Base-by-base conservation (phyloP, 257 asterid genomes). In the Anisodus acutangulus region DNA sequence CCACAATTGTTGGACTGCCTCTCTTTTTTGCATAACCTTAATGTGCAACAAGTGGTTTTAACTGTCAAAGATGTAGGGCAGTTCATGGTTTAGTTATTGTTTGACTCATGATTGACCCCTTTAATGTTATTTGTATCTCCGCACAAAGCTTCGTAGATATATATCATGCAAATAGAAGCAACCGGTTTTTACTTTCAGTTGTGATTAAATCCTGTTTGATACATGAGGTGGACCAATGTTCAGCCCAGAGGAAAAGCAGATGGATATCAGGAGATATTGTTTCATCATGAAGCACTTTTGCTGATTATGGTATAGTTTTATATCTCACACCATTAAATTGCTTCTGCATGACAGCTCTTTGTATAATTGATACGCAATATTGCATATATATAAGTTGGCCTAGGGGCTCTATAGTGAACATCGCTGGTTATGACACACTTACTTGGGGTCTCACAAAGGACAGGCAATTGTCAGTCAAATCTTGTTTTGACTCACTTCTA, bases 1-100 rank as follows among this genome's bases (percentile, higher is more conserved):
- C 22, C 62, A 22, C 45, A 49, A 51, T 74, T 74, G 43, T 49
- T 74, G 45, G 37, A 51, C 81, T 74, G 22, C 10, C 41, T 72
- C 39, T 72, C 16, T 71, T 71, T 74, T 74, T 74, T 26, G 7
- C 19, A 6, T 49, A 11, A 10, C 49, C 43, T 49, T 74, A 49
- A 12, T 22, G 62, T 74, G 16, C 81, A 74, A 16, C 62, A 74
- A 22, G 80, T 74, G 81, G 81, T 76, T 6, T 41, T 74, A 6
- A 49, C 43, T 2, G 8, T 74, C 22, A 49, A 74, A 76, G 81
- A 72, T 72, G 17, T 19, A 11, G 60, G 80, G 19, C 45, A 74
- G 15, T 12, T 76, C 47, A 12, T 22, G 54, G 41, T 11, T 74
- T 9, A 6, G 81, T 22, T 64, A 62, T 45, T 10, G 3, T 72